Percentiles rank a stretch among this genome's conserved stretches.
These are phyloP conservation scores for Mycena leptocephala DNA, from an alignment of 768 basidiomycete genomes.

Conservation along the genomic window DNA sequence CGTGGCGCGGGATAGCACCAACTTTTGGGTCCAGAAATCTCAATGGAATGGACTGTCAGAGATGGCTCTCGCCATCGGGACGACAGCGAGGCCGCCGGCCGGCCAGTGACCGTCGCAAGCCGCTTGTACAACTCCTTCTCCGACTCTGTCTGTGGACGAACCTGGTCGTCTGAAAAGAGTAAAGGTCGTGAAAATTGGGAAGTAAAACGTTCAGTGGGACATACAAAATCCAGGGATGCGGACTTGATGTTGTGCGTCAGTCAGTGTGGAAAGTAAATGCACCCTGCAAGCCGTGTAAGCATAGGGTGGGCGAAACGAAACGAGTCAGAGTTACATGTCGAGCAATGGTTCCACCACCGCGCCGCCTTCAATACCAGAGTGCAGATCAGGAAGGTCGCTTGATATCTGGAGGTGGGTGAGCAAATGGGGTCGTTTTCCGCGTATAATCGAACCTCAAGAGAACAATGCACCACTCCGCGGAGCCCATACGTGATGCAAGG, in stretches of 20 bases:
- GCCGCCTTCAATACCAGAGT: conserved; percentile 96
- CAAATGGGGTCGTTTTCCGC: neutral
- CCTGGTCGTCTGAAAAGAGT: conserved; percentile 76
- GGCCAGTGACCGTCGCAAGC: conserved; percentile 78
- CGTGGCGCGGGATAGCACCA: conserved; percentile 38
- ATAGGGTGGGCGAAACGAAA: neutral
- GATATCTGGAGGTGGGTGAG: conserved; percentile 66
- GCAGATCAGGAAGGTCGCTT: conserved; percentile 84
- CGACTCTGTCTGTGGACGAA: conserved; percentile 76
- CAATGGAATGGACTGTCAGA: conserved; percentile 89
- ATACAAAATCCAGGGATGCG: conserved; percentile 88
- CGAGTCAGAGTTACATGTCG: conserved; percentile 78
- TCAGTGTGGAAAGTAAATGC: conserved; percentile 81
- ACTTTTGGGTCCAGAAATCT: conserved; percentile 89
- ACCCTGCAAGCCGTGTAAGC: conserved; percentile 66
- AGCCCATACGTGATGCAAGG: conserved; percentile 97
- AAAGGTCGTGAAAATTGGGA: neutral
- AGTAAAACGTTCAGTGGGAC: conserved; percentile 45
- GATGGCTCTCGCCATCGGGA: conserved; percentile 94
- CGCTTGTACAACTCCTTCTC: conserved; percentile 81
- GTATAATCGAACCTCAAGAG: conserved; percentile 68
- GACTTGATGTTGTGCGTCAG: conserved; percentile 71
- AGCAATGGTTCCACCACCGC: conserved; percentile 91
- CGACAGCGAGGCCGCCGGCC: conserved; percentile 77
- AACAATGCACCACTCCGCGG: conserved; percentile 93